phyloP scores from a whole-genome alignment of 805 yeast genomes.

The Wickerhamomyces alni region DNA sequence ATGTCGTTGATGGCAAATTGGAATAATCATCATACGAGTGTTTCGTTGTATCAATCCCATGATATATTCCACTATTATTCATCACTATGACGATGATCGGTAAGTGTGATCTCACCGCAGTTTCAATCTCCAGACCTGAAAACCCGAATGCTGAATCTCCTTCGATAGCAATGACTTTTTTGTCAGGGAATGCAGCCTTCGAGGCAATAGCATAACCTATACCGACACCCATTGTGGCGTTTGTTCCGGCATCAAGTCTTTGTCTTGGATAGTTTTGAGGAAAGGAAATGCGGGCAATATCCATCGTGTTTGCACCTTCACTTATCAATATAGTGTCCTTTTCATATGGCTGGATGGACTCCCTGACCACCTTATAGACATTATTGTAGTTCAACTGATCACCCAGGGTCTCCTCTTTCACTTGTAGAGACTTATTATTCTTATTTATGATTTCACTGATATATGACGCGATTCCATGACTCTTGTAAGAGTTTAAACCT shows the following conservation, averaged over 20 bases:
- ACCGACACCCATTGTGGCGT: conserved; percentile 77
- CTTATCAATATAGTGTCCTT: conserved; percentile 39
- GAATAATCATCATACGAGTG: conserved; percentile 18
- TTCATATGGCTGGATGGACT: conserved; percentile 26
- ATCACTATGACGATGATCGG: conserved; percentile 57
- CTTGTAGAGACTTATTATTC: conserved; percentile 27
- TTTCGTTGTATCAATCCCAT: conserved; percentile 41
- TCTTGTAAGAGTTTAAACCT: conserved; percentile 23
- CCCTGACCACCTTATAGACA: conserved; percentile 45
- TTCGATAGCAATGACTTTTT: conserved; percentile 51
- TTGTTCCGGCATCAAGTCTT: conserved; percentile 67
- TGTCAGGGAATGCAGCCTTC: conserved; percentile 37
- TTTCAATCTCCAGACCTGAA: conserved; percentile 68
- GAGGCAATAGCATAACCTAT: conserved; percentile 66
- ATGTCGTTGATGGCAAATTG: conserved; percentile 52
- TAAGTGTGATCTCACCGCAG: conserved; percentile 48
- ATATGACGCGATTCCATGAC: conserved; percentile 30
- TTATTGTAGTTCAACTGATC: conserved; percentile 40
- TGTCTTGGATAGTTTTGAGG: conserved; percentile 45
- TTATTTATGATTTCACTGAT: too few relatives aligned
- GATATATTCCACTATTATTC: conserved; percentile 72
- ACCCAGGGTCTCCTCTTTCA: conserved; percentile 25
- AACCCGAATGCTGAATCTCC: conserved; percentile 81
- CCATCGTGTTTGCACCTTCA: conserved; percentile 82
- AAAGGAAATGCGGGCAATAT: conserved; percentile 57